Percentiles rank a stretch among this genome's conserved stretches.
phyloP scores from a whole-genome alignment of 108 stramenopile species.

The Skeletonema potamos region DNA sequence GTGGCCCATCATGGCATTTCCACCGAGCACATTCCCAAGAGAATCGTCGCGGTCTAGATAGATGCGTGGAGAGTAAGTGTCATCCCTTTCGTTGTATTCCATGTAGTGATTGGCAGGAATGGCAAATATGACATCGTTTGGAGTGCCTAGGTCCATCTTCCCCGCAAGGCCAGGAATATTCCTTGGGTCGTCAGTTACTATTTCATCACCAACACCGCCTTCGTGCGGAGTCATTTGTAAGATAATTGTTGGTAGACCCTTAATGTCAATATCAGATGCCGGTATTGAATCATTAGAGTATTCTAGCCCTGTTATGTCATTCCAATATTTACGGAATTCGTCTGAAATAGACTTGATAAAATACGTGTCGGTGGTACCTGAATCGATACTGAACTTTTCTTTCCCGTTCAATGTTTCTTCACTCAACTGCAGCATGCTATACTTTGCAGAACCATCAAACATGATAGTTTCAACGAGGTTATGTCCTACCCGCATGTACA shows the following conservation, averaged over 20 bases:
- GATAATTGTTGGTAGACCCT: constrained; percentile 70
- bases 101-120: constrained; percentile 82
- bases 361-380: constrained; percentile 94
- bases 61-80: constrained; percentile 61
- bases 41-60: constrained; percentile 62
- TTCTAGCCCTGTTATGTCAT: constrained; percentile 63
- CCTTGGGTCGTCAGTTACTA: constrained; percentile 25
- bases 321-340: constrained; percentile 76
- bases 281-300: constrained; percentile 63
- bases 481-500: constrained; percentile 67
- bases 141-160: constrained; percentile 54
- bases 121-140: constrained; percentile 72
- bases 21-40: constrained; percentile 89
- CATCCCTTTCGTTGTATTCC: constrained; percentile 62
- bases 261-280: constrained; percentile 45
- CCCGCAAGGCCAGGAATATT: constrained; percentile 71
- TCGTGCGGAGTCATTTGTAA: constrained; percentile 59
- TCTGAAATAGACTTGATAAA: constrained; percentile 54
- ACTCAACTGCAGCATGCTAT: constrained; percentile 48
- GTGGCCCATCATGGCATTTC: constrained; percentile 95
- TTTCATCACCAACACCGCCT: constrained; percentile 44
- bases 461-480: constrained; percentile 41
- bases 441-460: constrained; percentile 25
- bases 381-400: constrained; percentile 93
- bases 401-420: constrained; percentile 61